Conservation (phyloP, 2,329 filamentous ascomycete genomes). For the Uncinocarpus reesii region DNA sequence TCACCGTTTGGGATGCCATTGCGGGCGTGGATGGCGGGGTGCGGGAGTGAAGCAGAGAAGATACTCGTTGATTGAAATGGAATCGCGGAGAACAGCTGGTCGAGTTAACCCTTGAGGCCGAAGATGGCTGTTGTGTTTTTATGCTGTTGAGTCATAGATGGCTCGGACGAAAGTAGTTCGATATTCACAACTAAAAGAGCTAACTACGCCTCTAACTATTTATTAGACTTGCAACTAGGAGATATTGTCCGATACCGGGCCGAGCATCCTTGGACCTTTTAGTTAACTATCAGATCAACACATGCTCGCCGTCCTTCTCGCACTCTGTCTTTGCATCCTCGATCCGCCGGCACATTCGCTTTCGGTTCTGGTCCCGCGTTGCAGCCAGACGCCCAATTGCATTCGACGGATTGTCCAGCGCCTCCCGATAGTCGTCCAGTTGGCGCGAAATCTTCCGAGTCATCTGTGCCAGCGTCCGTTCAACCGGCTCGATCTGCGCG, state of each 20-base stretch:
- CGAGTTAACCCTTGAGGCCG: too few relatives aligned
- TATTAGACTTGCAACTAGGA: neutral
- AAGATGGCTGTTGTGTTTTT: too few relatives aligned
- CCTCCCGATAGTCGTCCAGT: constrained; percentile 22
- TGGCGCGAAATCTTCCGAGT: constrained; percentile 24
- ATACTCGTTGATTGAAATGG: too few relatives aligned
- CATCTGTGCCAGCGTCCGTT: constrained; percentile 24
- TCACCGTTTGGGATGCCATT: constrained; percentile 3
- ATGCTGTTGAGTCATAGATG: too few relatives aligned
- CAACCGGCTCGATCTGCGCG: constrained; percentile 24
- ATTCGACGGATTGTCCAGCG: constrained; percentile 2
- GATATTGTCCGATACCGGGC: constrained; percentile 10
- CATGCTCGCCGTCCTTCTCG: neutral
- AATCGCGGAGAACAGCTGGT: too few relatives aligned
- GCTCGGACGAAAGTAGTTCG: too few relatives aligned
- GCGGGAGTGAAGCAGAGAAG: too few relatives aligned
- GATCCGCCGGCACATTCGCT: neutral
- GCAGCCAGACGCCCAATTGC: neutral
- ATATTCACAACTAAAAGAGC: too few relatives aligned
- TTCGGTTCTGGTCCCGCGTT: constrained; percentile 1
- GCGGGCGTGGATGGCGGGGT: constrained; percentile 3
- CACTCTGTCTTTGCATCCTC: neutral
- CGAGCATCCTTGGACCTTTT: neutral
- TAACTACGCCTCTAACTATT: too few relatives aligned
- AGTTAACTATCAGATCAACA: too few relatives aligned